Conservation (phyloP, 208 protist genomes). For the Trypanosoma congolense region DNA sequence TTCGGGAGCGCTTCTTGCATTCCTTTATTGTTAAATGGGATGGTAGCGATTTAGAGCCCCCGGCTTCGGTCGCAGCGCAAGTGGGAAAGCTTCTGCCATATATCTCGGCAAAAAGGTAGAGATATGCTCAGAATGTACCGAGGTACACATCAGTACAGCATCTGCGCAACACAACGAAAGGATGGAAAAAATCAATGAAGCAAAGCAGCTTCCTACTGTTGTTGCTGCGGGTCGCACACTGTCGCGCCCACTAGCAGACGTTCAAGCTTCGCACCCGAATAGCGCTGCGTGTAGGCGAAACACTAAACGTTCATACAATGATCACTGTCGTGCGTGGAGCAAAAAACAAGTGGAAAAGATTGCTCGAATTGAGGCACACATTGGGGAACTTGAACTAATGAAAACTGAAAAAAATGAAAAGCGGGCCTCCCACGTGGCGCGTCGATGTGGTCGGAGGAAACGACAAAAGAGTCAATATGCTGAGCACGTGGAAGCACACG, state of each 20-base stretch:
- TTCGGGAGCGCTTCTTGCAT: conserved; percentile 11
- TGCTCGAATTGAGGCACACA: conserved; percentile 24
- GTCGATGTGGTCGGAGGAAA: conserved; percentile 4
- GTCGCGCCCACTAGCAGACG: conserved; percentile 5
- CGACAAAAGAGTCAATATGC: background rate
- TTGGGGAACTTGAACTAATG: conserved; percentile 18
- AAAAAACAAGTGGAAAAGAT: conserved; percentile 26
- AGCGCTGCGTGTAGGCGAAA: conserved; percentile 41
- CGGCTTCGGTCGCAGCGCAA: background rate
- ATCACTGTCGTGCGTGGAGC: conserved; percentile 40
- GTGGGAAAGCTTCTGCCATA: conserved; percentile 12
- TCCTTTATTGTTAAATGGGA: background rate
- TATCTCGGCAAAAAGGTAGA: too few relatives aligned
- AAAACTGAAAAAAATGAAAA: conserved; percentile 31
- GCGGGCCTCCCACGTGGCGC: conserved; percentile 29
- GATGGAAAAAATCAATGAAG: conserved; percentile 36
- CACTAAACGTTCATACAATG: conserved; percentile 32
- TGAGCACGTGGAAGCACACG: background rate
- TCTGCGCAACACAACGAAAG: conserved; percentile 30
- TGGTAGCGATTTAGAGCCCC: background rate
- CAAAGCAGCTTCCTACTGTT: conserved; percentile 50
- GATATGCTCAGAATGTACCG: too few relatives aligned
- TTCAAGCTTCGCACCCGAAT: conserved; percentile 62
- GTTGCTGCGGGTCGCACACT: conserved; percentile 34
- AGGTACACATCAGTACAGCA: too few relatives aligned